Conservation (phyloP, 495 filamentous ascomycete species). For the Zalerion maritima region DNA sequence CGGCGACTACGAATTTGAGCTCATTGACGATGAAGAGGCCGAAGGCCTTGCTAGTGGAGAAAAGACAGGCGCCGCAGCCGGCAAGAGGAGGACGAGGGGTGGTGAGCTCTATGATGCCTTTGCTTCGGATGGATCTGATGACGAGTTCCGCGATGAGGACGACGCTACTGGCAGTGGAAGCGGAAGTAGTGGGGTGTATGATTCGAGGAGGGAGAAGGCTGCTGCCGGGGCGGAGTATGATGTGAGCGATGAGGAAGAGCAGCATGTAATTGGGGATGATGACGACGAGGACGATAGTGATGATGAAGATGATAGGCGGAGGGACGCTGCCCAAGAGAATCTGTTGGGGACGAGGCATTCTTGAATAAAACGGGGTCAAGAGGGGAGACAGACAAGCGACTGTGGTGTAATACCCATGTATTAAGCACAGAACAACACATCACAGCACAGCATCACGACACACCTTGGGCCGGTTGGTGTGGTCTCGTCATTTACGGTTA, state of each 20-base stretch:
- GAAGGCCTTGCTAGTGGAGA: constrained; percentile 28
- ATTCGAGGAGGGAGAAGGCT: not conserved
- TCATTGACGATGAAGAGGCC: constrained; percentile 72
- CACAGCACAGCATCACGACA: no score
- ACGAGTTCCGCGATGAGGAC: constrained; percentile 53
- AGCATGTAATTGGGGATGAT: constrained; percentile 12
- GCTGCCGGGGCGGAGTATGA: constrained; percentile 6
- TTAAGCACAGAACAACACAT: no score
- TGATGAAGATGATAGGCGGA: constrained; percentile 6
- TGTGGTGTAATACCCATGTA: no score
- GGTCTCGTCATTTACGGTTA: no score
- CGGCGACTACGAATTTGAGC: constrained; percentile 89
- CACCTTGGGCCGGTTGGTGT: no score
- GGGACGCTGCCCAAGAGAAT: no score
- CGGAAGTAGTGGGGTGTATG: not conserved
- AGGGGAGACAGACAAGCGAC: no score
- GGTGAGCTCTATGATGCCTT: constrained; percentile 92
- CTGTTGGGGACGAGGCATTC: no score
- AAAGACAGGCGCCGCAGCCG: constrained; percentile 12
- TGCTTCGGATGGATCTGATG: constrained; percentile 54
- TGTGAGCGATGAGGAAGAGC: constrained; percentile 10
- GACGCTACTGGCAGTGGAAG: constrained; percentile 14
- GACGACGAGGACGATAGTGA: constrained; percentile 10
- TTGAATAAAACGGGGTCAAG: no score
- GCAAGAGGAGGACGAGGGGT: constrained; percentile 40